Base-by-base conservation (phyloP, 2,329 filamentous ascomycete species). In the Simplicillium sp. region DNA sequence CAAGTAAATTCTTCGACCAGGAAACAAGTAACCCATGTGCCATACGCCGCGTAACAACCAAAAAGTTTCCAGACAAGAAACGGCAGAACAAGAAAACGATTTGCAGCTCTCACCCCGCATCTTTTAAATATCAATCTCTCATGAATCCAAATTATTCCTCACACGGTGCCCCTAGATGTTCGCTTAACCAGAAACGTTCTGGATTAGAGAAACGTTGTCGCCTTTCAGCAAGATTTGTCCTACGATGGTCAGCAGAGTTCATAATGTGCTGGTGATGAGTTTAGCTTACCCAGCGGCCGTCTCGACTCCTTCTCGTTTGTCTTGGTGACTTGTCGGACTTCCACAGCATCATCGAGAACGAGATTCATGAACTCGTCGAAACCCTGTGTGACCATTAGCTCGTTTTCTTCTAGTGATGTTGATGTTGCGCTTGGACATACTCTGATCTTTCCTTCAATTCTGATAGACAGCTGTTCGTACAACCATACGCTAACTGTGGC, bases 321-420 rank as follows among this genome's bases (percentile, higher is more conserved):
- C 71, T 94, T 94, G 47, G 84, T 88, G 41, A 86, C 71, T 57
- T 87, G 77, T 61, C 82, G 85, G 35, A 98, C 88, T 66, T 97
- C 90, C 43, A 96, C 80, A 25, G 92, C 92, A 54, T 98, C 88
- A 57, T 98, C 92, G 50, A 95, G 77, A 32, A 97, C 92, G 38
- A 98, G 72, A 68, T 98, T 98, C 89, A 98, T 96, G 68, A 97
- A 98, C 65, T 98, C 92, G 61, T 98, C 92, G 52, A 98, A 98
- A 12, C 92, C 89, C 88, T 95, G 47, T 2, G 34, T n/a, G 7
- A n/a, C 14, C 38, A 44, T 56, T 41, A 56, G 50, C 36, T 35
- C 28, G 18, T 90, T 85, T 33, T 33, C 13, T 60, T 92, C 86
- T 51, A 90, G 92, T 14, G 86, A 3, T 16, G 34, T 43, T 34